A percentile compares a stretch with the other conserved stretches of the same genome.
Evolutionary conservation across 1,284 basidiomycete genomes (phyloP).

Genomic region (Ustilago nuda): DNA sequence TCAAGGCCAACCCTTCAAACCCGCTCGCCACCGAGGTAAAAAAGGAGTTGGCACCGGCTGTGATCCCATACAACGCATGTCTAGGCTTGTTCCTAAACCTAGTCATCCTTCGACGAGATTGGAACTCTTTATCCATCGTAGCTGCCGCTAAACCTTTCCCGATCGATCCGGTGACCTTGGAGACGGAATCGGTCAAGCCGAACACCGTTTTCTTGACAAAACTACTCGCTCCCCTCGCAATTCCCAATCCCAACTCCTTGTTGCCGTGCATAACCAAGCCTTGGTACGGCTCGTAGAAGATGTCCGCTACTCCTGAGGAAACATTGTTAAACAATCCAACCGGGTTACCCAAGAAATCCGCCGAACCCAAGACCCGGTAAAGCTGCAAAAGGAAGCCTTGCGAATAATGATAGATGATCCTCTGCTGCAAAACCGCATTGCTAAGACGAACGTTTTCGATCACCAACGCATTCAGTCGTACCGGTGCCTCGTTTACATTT

Average conservation of each 20-base stretch:
- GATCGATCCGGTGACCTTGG: conserved; percentile 95
- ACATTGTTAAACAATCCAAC: conserved; percentile 98
- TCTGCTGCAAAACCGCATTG: conserved; percentile 82
- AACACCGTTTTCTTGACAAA: conserved; percentile 99
- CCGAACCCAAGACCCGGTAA: conserved; percentile 94
- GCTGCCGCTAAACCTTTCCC: conserved; percentile 97
- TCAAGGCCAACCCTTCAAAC: conserved; percentile 93
- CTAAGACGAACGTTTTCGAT: conserved; percentile 95
- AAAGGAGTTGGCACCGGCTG: conserved; percentile 92
- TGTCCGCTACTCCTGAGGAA: conserved; percentile 97
- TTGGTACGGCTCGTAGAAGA: conserved; percentile 99
- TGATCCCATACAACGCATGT: conserved; percentile 93
- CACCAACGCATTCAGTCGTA: conserved; percentile 92
- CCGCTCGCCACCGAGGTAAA: conserved; percentile 94
- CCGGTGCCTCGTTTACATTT: conserved; percentile 95
- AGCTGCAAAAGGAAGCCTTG: conserved; percentile 94
- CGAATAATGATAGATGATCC: conserved; percentile 91
- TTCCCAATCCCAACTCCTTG: conserved; percentile 93
- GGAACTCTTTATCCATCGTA: conserved; percentile 95
- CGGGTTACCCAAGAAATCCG: conserved; percentile 85
- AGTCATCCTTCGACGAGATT: conserved; percentile 85
- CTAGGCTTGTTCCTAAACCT: conserved; percentile 93
- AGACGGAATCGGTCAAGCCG: conserved; percentile 92
- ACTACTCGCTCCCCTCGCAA: conserved; percentile 91
- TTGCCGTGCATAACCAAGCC: conserved; percentile 98